Evolutionary conservation across 2,329 filamentous ascomycete genomes (phyloP).

Genomic region (Teratosphaeria destructans): DNA sequence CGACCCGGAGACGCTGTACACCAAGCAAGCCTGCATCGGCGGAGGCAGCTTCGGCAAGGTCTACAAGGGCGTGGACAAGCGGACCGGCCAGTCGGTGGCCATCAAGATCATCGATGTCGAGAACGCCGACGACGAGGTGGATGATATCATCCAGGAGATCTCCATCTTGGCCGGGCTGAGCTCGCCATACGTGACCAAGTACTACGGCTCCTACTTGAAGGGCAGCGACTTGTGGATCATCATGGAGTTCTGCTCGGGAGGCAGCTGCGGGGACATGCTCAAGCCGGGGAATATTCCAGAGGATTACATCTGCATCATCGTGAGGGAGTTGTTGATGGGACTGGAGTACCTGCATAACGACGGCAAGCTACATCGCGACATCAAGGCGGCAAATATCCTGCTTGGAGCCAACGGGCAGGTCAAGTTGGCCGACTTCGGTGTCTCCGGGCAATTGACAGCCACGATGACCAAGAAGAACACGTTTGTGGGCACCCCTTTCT

Average conservation of each 20-base stretch:
- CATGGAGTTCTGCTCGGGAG: conserved; percentile 98
- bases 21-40: conserved; percentile 63
- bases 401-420: conserved; percentile 86
- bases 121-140: conserved; percentile 96
- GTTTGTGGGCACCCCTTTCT: conserved; percentile 95
- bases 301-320: conserved; percentile 93
- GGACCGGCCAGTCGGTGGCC: conserved; percentile 83
- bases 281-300: conserved; percentile 85
- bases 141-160: conserved; percentile 98
- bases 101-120: conserved; percentile 99
- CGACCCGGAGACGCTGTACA: conserved; percentile 86
- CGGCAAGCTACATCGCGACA: conserved; percentile 91
- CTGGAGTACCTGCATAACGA: conserved; percentile 89
- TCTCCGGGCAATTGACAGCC: conserved; percentile 88
- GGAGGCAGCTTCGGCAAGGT: conserved; percentile 98
- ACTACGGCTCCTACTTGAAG: conserved; percentile 93
- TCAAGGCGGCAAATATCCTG: conserved; percentile 96
- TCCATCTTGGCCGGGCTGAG: conserved; percentile 92
- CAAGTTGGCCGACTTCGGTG: conserved; percentile 93
- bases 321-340: conserved; percentile 78
- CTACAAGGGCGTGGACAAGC: conserved; percentile 95
- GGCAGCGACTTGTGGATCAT: conserved; percentile 97
- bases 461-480: conserved; percentile 99
- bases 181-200: conserved; percentile 93
- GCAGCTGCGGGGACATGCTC: conserved; percentile 91